These are phyloP conservation scores for Phaeosphaeria sp. DNA, from an alignment of 2,329 filamentous ascomycete species.

Conservation along the genomic window DNA sequence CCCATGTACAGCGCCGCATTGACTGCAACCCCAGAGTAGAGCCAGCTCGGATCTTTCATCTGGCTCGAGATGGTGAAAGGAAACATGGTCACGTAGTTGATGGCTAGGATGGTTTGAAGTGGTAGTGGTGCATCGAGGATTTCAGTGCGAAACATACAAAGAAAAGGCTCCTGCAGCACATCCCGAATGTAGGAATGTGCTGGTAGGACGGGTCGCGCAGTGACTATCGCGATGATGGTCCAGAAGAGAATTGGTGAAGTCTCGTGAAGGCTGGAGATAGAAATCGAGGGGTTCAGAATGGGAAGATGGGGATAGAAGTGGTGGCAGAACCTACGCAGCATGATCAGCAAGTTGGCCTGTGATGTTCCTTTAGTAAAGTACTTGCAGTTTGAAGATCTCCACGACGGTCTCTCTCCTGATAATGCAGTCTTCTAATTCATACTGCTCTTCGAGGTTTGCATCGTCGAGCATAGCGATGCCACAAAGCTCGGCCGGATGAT, in stretches of 20 bases:
- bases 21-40: constrained; percentile 28
- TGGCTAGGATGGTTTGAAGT: constrained; percentile 25
- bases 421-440: constrained; percentile 17
- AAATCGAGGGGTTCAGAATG: constrained; percentile 20
- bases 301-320: constrained; percentile 30
- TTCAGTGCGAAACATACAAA: constrained; percentile 11
- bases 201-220: constrained; percentile 11
- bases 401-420: constrained; percentile 18
- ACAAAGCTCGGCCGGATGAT: constrained; percentile 10
- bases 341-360: not conserved
- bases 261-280: constrained; percentile 17
- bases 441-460: constrained; percentile 12
- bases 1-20: constrained; percentile 33
- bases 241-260: constrained; percentile 30
- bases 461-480: constrained; percentile 15
- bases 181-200: constrained; percentile 10
- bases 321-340: constrained; percentile 16
- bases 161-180: constrained; percentile 11
- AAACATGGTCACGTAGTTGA: constrained; percentile 23
- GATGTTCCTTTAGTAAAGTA: not conserved
- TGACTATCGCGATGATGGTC: constrained; percentile 25
- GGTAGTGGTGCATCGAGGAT: constrained; percentile 26
- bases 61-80: constrained; percentile 20
- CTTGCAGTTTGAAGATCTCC: constrained; percentile 27
- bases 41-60: constrained; percentile 26